Conservation (phyloP, 495 filamentous ascomycete genomes). For the Aspergillus incahuasiensis region DNA sequence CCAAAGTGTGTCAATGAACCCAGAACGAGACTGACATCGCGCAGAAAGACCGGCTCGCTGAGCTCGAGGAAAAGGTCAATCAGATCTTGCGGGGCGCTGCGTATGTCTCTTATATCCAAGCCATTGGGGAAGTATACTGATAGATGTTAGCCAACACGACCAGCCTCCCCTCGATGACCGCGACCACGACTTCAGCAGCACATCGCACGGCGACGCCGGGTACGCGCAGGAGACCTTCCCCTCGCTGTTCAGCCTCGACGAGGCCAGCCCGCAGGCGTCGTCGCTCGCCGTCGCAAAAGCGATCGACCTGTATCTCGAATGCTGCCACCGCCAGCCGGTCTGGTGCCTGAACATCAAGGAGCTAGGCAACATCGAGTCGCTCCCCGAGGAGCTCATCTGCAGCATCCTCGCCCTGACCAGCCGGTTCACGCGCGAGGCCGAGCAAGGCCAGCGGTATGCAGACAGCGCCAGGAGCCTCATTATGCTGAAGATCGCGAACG, state of each 20-base stretch:
- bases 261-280: slow-evolving; percentile 23
- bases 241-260: slow-evolving; percentile 29
- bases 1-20: too few species aligned
- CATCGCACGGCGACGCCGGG: slow-evolving; percentile 18
- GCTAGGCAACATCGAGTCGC: slow-evolving; percentile 29
- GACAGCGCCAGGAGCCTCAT: slow-evolving; percentile 39
- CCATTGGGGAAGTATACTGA: too few species aligned
- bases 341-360: slow-evolving; percentile 46
- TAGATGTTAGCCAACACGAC: not conserved
- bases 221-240: slow-evolving; percentile 21
- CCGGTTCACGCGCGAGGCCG: slow-evolving; percentile 36
- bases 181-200: slow-evolving; percentile 15
- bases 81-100: slow-evolving; percentile 36
- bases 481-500: slow-evolving; percentile 46
- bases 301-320: slow-evolving; percentile 41
- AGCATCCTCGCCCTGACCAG: slow-evolving; percentile 40
- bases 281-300: slow-evolving; percentile 28
- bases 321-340: slow-evolving; percentile 45
- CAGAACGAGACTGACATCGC: slow-evolving; percentile 17
- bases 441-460: slow-evolving; percentile 35
- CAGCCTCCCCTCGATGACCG: slow-evolving; percentile 17
- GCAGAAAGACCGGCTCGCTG: slow-evolving; percentile 41
- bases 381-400: slow-evolving; percentile 40
- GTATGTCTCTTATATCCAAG: slow-evolving; percentile 7
- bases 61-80: slow-evolving; percentile 46